Conservation (phyloP, 2,329 filamentous ascomycete species). For the Helminthosporium solani region DNA sequence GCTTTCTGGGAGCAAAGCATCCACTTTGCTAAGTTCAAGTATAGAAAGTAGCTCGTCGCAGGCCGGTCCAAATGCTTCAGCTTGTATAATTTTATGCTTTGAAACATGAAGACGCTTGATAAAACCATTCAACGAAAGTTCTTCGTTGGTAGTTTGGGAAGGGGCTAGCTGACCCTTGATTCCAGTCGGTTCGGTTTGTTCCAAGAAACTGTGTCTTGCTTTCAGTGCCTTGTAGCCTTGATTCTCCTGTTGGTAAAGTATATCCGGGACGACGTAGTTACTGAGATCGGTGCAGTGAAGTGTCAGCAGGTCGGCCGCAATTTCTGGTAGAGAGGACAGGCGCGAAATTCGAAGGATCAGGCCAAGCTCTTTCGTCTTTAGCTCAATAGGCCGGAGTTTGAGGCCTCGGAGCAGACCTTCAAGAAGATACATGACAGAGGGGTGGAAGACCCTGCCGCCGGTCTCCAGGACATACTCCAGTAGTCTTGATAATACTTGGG, state of each 20-base stretch:
- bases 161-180: not conserved
- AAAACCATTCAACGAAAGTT: constrained; percentile 23
- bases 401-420: constrained; percentile 45
- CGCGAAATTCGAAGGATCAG: constrained; percentile 40
- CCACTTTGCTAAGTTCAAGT: constrained; percentile 17
- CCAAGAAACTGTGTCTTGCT: constrained; percentile 9
- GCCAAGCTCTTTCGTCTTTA: constrained; percentile 29
- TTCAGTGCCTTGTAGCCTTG: constrained; percentile 22
- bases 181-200: not conserved
- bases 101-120: constrained; percentile 24
- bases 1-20: constrained; percentile 11
- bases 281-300: constrained; percentile 31
- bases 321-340: constrained; percentile 45
- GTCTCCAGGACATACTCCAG: constrained; percentile 40
- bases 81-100: constrained; percentile 34
- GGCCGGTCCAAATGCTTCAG: constrained; percentile 25
- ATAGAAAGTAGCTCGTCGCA: constrained; percentile 25
- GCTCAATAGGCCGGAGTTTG: constrained; percentile 4
- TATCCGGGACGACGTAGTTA: constrained; percentile 11
- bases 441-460: constrained; percentile 42
- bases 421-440: constrained; percentile 46
- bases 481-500: constrained; percentile 29
- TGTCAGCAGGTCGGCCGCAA: constrained; percentile 44
- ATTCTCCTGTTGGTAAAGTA: constrained; percentile 4
- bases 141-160: too few relatives aligned